These are phyloP conservation scores for Monosporascus sp. DNA, from an alignment of 2,329 filamentous ascomycete genomes.

Conservation along the genomic window DNA sequence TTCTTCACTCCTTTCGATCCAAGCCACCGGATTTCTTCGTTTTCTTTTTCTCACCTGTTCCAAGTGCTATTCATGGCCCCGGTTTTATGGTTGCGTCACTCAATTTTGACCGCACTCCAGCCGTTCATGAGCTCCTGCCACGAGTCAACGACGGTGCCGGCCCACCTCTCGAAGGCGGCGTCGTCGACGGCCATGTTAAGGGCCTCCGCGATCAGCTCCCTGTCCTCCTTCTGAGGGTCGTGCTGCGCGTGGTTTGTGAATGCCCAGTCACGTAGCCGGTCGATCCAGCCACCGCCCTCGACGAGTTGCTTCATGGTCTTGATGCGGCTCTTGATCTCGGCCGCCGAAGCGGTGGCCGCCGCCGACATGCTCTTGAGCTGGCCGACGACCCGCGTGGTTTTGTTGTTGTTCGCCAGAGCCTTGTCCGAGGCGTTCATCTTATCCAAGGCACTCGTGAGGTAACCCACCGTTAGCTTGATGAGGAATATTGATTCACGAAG, in stretches of 20 bases:
- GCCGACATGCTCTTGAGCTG: slow-evolving; percentile 27
- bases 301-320: slow-evolving; percentile 25
- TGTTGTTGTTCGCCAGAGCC: slow-evolving; percentile 22
- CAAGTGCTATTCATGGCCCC: not conserved
- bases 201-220: slow-evolving; percentile 8
- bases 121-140: slow-evolving; percentile 34
- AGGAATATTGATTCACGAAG: slow-evolving; percentile 31
- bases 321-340: slow-evolving; percentile 26
- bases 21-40: no score
- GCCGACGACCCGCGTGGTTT: slow-evolving; percentile 27
- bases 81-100: slow-evolving; percentile 15
- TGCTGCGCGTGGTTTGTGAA: slow-evolving; percentile 14
- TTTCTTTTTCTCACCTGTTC: no score
- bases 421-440: slow-evolving; percentile 27
- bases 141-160: slow-evolving; percentile 27
- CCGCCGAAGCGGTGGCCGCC: slow-evolving; percentile 17
- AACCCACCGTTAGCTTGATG: slow-evolving; percentile 24
- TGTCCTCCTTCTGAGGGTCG: slow-evolving; percentile 6
- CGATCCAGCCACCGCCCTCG: slow-evolving; percentile 31
- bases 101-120: slow-evolving; percentile 30
- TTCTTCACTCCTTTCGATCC: no score
- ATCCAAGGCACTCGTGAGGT: slow-evolving; percentile 25
- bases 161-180: slow-evolving; percentile 30
- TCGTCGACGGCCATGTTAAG: slow-evolving; percentile 20
- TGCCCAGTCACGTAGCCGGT: slow-evolving; percentile 28